These are phyloP conservation scores for Hanseniaspora uvarum DNA, from an alignment of 1,139 yeast genomes.

Conservation along the genomic window DNA sequence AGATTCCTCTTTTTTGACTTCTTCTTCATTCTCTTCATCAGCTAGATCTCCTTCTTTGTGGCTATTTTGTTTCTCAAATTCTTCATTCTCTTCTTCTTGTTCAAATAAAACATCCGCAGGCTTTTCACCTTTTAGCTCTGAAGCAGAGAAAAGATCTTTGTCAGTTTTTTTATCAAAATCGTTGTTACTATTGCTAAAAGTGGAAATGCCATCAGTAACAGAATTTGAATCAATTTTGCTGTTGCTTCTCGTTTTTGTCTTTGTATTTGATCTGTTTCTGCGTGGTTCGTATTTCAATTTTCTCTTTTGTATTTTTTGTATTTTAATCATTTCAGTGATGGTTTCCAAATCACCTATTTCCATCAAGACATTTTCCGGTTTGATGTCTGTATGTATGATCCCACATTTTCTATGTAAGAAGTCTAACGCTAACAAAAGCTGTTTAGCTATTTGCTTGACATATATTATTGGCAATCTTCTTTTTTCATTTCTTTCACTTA, in stretches of 20 bases:
- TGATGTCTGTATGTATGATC: slow-evolving; percentile 67
- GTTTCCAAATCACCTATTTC: slow-evolving; percentile 66
- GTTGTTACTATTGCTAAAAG: no score
- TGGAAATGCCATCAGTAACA: background rate
- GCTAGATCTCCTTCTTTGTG: background rate
- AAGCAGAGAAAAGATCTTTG: background rate
- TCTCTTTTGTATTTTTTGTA: slow-evolving; percentile 43
- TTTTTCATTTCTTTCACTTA: slow-evolving; percentile 52
- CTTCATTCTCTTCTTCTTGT: background rate
- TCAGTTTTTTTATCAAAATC: background rate
- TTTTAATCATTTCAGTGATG: slow-evolving; percentile 49
- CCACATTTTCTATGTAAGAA: slow-evolving; percentile 66
- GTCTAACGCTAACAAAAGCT: slow-evolving; percentile 55
- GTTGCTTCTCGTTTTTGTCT: slow-evolving; percentile 5
- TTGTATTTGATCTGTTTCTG: slow-evolving; percentile 19
- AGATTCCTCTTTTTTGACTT: background rate
- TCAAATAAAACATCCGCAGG: background rate
- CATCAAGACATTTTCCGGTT: slow-evolving; percentile 67
- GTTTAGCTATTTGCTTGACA: slow-evolving; percentile 65
- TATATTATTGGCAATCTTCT: slow-evolving; percentile 63
- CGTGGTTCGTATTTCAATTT: slow-evolving; percentile 36
- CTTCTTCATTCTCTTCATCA: background rate
- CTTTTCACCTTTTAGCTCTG: background rate
- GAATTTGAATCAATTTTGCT: background rate
- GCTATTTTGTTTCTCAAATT: background rate